These are phyloP conservation scores for Panaeolus cyanescens DNA, from an alignment of 768 basidiomycete species.

Conservation along the genomic window DNA sequence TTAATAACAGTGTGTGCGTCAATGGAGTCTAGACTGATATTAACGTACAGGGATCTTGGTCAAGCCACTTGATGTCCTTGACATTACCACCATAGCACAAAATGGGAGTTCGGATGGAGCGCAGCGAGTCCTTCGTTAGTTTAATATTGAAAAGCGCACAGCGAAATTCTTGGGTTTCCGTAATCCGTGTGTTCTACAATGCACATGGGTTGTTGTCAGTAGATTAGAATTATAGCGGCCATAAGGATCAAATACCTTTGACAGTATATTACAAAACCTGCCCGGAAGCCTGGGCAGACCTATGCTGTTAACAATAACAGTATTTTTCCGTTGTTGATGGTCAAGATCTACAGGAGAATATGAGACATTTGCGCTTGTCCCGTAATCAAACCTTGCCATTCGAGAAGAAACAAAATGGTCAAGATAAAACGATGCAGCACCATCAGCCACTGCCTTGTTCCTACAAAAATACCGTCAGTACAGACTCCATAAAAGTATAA, in stretches of 20 bases:
- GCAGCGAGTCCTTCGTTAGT: not conserved
- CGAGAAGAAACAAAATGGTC: conserved; percentile 17
- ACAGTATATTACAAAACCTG: conserved; percentile 37
- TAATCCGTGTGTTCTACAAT: conserved; percentile 21
- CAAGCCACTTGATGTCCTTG: not conserved
- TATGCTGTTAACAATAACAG: conserved; percentile 24
- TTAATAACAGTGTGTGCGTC: too few relatives aligned
- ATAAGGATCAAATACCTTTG: conserved; percentile 28
- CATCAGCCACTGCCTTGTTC: conserved; percentile 27
- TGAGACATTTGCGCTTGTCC: not conserved
- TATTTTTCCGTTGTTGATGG: conserved; percentile 32
- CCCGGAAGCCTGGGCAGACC: conserved; percentile 34
- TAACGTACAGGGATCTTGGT: not conserved
- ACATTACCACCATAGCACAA: conserved; percentile 7
- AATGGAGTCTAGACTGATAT: too few relatives aligned
- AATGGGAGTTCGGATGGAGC: not conserved
- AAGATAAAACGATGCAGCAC: conserved; percentile 19
- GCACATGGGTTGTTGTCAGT: not conserved
- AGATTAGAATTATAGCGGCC: not conserved
- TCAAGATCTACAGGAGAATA: conserved; percentile 30
- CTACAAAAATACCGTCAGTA: conserved; percentile 7
- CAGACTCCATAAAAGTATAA: not conserved
- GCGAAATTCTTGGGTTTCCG: conserved; percentile 23
- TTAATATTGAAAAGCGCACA: not conserved
- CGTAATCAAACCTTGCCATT: conserved; percentile 13